Base-by-base conservation (phyloP, 2,329 filamentous ascomycete species). In the Trichoderma simmonsii region DNA sequence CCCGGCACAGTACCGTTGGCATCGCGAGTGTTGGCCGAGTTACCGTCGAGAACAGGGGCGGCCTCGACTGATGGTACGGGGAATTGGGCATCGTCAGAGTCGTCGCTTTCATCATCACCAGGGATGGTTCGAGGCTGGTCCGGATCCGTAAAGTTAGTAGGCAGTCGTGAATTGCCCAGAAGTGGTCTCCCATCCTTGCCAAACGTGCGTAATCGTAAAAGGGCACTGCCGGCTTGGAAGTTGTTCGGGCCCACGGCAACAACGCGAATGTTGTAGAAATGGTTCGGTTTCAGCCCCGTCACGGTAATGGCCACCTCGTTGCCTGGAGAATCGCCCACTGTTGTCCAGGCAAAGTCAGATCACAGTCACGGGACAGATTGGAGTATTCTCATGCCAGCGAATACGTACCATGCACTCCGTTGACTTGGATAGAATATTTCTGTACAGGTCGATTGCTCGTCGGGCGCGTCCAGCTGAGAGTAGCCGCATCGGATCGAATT, bases 191-290 rank as follows among this genome's bases (percentile, higher is more conserved):
- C 89, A 81, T 91, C 90, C 76, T 84, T 86, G 78, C 85, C 87
- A 80, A 88, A 91, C 61, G 96, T 98, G 76, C 92, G 89, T 70
- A 99, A 86, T 70, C 96, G 92, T 74, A 98, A 91, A 48, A 97
- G 90, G 6, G 90, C 87, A 80, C 96, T 98, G 48, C 93, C 92
- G 0, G 95, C 94, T 79, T 97, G 94, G 77, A 98, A 98, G 81
- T 96, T 97, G 76, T 95, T 94, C 34, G 92, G 89, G 63, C 95
- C 97, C 69, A 98, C 92, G 51, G 95, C 94, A 76, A 98, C 93
- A 69, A 98, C 93, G 73, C 95, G 92, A 32, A 99, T 91, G 75
- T 97, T 97, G 83, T 98, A 98, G 78, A 95, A 97, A 77, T 93
- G 93, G 75, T 92, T 91, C 0, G 96, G 94, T 77, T 92, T 91